These are phyloP conservation scores for Plantago coronopus DNA, from an alignment of 305 asterid genomes.

Conservation along the genomic window DNA sequence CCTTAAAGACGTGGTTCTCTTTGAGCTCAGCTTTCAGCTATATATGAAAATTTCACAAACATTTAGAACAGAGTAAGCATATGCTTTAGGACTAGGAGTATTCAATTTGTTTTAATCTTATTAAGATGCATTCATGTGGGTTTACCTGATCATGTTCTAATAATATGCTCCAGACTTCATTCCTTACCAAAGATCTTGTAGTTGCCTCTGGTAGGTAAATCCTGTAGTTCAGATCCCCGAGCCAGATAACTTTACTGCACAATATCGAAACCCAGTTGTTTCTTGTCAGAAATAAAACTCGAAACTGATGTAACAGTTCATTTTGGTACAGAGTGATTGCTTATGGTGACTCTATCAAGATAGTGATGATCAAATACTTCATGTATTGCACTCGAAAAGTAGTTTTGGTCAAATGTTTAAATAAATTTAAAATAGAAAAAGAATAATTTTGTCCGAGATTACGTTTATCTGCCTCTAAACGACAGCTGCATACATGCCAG, in stretches of 20 bases:
- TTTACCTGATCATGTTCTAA: conserved; percentile 61
- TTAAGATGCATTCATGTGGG: conserved; percentile 16
- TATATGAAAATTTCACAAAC: conserved; percentile 25
- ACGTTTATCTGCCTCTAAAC: too few relatives aligned
- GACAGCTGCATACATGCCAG: conserved; percentile 5
- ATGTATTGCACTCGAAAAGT: background rate
- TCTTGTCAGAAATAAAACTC: conserved; percentile 12
- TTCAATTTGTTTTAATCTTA: conserved; percentile 10
- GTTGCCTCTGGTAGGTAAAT: conserved; percentile 49
- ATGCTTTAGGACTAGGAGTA: conserved; percentile 13
- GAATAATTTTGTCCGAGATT: background rate
- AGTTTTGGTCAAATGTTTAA: background rate
- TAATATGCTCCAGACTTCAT: conserved; percentile 45
- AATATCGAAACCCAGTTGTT: conserved; percentile 15
- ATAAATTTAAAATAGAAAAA: background rate
- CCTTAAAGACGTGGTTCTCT: conserved; percentile 47
- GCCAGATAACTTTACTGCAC: conserved; percentile 60
- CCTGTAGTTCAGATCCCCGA: conserved; percentile 70
- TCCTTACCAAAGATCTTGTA: conserved; percentile 50
- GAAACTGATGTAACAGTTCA: background rate
- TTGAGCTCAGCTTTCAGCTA: conserved; percentile 59
- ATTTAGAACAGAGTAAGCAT: conserved; percentile 15
- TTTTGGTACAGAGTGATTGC: background rate
- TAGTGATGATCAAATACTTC: background rate
- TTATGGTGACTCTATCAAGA: background rate